Evolutionary conservation across 441 rosid genomes (phyloP), one percentile per base, ranked within the genome.

Genomic region (Gossypium lobatum): DNA sequence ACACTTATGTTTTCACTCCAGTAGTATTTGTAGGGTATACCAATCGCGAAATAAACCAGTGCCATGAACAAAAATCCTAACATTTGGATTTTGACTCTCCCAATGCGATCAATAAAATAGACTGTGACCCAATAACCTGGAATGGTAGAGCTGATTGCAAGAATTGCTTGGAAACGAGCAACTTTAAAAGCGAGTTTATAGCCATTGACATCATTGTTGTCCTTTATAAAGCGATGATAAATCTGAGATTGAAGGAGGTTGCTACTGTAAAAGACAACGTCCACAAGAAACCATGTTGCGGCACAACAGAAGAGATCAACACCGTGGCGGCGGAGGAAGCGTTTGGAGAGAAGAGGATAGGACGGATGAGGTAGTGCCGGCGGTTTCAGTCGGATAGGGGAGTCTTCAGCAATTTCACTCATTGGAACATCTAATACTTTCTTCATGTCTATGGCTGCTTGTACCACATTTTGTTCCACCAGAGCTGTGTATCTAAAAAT

Each of bases 231-330:
- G 48, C 37, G 25, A 9, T 61, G 62, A 26, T 62, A 73, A 2
- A 52, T 50, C 34, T 52, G 59, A 20, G 69, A 62, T 53, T 73
- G 76, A 60, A 64, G 20, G 37, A 73, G 76, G 70, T 73, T 73
- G 62, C 46, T 63, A 21, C 52, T 28, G 76, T 73, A 73, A n/a
- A 73, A 73, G 4, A 55, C 76, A 4, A 92, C 83, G 82, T 90
- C 97, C 0, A 92, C 86, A 55, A 90, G 76, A 81, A 92, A 90
- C 97, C 96, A 92, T 0, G 93, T 84, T 54, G 79, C 73, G 4
- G 96, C 71, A 9, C 93, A 90, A 20, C 92, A 93, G 4, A 89
- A 85, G 83, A 92, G 83, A 75, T 89, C 92, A 45, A 83, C 80
- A 4, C 97, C 96, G 20, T 88, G 92, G 11, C 96, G 88, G 6